Percentiles rank a stretch among this genome's conserved stretches.
phyloP scores from a whole-genome alignment of 345 rosid species.

The Clarkia xantiana region DNA sequence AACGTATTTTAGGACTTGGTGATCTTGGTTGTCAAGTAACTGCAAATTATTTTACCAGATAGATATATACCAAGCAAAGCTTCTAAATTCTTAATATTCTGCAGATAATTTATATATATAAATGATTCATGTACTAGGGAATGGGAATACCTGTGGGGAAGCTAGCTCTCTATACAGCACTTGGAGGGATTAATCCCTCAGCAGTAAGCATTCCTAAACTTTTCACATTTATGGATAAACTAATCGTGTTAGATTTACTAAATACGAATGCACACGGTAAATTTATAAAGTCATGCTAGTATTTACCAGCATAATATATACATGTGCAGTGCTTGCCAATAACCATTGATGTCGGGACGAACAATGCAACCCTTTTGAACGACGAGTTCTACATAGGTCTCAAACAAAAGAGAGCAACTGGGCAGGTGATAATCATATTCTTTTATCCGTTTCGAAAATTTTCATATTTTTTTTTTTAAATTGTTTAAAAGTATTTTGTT shows the following conservation, averaged over 20 bases:
- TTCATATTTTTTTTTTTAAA: not conserved
- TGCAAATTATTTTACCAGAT: not conserved
- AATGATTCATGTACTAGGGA: conserved; percentile 29
- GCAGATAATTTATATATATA: not conserved
- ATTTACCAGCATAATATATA: too few relatives aligned
- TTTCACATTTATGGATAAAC: too few relatives aligned
- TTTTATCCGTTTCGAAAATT: not conserved
- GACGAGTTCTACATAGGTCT: conserved; percentile 86
- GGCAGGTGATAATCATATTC: conserved; percentile 24
- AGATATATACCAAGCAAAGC: not conserved
- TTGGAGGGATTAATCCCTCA: conserved; percentile 83
- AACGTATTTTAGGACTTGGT: conserved; percentile 87
- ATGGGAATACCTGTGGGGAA: conserved; percentile 96
- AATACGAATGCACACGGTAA: too few relatives aligned
- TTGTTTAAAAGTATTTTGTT: conserved; percentile 8
- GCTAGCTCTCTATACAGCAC: conserved; percentile 71
- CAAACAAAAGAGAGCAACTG: conserved; percentile 66
- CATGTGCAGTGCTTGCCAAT: conserved; percentile 65
- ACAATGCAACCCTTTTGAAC: conserved; percentile 53
- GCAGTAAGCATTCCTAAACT: conserved; percentile 34
- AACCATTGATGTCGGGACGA: conserved; percentile 85
- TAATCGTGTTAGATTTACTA: too few relatives aligned
- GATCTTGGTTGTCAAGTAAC: conserved; percentile 99
- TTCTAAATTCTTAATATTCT: not conserved
- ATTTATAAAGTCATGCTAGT: too few relatives aligned